Evolutionary conservation across 176 grass and related monocot genomes (phyloP).

Genomic region (Hordeum marinum): DNA sequence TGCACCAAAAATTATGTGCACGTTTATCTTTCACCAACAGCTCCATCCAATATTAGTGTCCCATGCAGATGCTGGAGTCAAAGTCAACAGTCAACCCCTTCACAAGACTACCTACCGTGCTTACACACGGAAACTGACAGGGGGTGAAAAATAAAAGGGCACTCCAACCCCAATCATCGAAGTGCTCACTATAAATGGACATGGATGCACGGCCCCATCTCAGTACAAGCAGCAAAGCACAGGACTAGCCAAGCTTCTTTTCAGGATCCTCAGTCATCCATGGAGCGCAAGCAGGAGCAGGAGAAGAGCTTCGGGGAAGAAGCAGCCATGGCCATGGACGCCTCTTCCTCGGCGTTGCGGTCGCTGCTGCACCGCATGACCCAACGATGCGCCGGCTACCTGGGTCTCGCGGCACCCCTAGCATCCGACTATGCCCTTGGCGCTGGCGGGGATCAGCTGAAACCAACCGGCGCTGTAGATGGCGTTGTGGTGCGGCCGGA

Average conservation of each 20-base stretch:
- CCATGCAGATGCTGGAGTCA: background rate
- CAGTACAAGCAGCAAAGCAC: background rate
- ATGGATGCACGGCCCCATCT: background rate
- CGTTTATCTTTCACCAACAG: background rate
- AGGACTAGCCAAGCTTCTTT: background rate
- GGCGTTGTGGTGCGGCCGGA: background rate
- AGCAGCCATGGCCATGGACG: background rate
- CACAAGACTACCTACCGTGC: background rate
- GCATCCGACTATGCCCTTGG: background rate
- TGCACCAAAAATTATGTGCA: background rate
- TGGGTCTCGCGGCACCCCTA: background rate
- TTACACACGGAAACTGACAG: background rate
- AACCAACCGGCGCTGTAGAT: background rate
- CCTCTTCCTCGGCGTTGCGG: background rate
- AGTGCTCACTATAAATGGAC: background rate
- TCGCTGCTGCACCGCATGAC: background rate
- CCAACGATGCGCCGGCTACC: background rate
- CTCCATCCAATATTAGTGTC: background rate
- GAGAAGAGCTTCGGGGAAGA: background rate
- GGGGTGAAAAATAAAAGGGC: background rate
- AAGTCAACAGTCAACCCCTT: background rate
- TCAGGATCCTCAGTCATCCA: background rate
- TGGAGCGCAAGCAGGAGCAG: background rate
- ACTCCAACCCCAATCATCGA: background rate
- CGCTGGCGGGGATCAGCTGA: background rate